Evolutionary conservation across 2,329 filamentous ascomycete genomes (phyloP).

Genomic region (Huntiella decipiens): DNA sequence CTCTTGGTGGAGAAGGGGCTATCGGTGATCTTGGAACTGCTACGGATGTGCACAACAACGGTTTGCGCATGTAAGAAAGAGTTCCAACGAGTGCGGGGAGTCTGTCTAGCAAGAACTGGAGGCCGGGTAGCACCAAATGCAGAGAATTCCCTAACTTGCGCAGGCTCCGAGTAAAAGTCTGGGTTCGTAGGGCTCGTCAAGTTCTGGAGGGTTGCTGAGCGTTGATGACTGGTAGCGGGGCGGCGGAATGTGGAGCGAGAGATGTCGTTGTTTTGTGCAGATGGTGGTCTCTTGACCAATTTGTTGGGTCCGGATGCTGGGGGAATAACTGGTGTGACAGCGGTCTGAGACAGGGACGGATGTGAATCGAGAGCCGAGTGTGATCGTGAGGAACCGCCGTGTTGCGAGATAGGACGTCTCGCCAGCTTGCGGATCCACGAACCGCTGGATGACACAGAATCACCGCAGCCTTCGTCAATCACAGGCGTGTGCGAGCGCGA

Average conservation of each 20-base stretch:
- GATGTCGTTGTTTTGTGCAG: constrained; percentile 25
- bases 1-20: constrained; percentile 5
- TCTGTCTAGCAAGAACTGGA: background rate
- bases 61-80: constrained; percentile 36
- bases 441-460: constrained; percentile 37
- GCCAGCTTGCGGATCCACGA: constrained; percentile 61
- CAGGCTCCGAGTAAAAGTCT: constrained; percentile 1
- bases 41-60: constrained; percentile 14
- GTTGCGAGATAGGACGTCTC: constrained; percentile 42
- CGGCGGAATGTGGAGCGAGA: constrained; percentile 45
- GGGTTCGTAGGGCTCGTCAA: constrained; percentile 1
- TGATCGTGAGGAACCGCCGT: constrained; percentile 39
- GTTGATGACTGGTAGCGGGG: constrained; percentile 62
- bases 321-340: constrained; percentile 9
- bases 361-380: constrained; percentile 37
- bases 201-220: constrained; percentile 46
- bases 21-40: constrained; percentile 21
- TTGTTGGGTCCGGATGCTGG: constrained; percentile 40
- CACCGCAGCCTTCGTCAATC: constrained; percentile 27
- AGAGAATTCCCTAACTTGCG: background rate
- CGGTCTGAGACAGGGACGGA: background rate
- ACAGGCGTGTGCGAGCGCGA: constrained; percentile 9
- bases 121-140: background rate
- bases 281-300: constrained; percentile 53
- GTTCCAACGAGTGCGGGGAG: constrained; percentile 22